A percentile compares a stretch with the other conserved stretches of the same genome.
Evolutionary conservation across 75 land plant genomes (phyloP).

Genomic region (Adiantum capillusveneris): DNA sequence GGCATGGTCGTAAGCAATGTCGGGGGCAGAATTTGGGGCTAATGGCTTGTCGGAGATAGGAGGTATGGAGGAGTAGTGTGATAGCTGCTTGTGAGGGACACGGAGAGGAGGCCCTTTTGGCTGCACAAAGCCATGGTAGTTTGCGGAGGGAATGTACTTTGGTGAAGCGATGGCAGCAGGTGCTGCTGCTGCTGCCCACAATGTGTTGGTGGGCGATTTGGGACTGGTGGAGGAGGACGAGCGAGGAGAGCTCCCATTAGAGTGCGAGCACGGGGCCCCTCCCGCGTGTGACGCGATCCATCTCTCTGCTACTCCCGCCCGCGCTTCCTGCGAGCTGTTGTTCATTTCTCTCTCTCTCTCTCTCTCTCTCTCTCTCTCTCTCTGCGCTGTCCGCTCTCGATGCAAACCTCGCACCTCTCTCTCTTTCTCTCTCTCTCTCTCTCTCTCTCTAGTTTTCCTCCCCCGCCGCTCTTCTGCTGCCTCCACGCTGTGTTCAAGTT

Average conservation of each 20-base stretch:
- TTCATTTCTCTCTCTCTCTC: too few relatives aligned
- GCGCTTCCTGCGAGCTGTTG: constrained; percentile 11
- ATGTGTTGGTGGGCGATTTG: neutral
- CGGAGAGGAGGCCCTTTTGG: neutral
- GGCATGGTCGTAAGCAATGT: neutral
- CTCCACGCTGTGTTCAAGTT: too few relatives aligned
- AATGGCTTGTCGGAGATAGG: neutral
- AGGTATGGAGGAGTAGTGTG: neutral
- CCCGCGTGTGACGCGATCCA: constrained; percentile 36
- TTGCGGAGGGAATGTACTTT: neutral
- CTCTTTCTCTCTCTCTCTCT: too few relatives aligned
- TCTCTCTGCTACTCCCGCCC: constrained; percentile 36
- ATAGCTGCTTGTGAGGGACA: neutral
- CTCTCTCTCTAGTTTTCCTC: too few relatives aligned
- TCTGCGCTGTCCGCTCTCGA: too few relatives aligned
- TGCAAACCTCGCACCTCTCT: too few relatives aligned
- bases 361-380: too few relatives aligned
- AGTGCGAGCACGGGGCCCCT: neutral
- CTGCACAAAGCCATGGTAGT: constrained; percentile 5
- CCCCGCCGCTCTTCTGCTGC: too few relatives aligned
- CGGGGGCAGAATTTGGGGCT: too few relatives aligned
- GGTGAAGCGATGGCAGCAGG: constrained; percentile 14
- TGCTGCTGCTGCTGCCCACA: constrained; percentile 6
- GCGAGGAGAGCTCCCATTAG: constrained; percentile 12
- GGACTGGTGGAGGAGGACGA: neutral